Percentiles rank a stretch among this genome's conserved stretches.
These are phyloP conservation scores for Lipomyces kockii DNA, from an alignment of 805 yeast species.

Conservation along the genomic window DNA sequence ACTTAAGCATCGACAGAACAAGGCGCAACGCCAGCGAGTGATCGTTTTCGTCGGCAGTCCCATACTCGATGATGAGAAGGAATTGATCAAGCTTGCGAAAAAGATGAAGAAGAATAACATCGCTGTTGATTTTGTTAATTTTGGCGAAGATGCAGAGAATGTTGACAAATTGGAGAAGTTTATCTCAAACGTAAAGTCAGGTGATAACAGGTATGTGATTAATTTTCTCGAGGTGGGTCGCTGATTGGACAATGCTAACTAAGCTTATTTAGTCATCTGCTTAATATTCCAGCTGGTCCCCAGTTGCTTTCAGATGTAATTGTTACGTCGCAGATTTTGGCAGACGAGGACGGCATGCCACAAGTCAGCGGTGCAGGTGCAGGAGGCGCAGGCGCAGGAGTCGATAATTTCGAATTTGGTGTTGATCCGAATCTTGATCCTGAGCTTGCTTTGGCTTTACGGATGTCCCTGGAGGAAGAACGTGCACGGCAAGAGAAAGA, in stretches of 20 bases:
- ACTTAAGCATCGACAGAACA: constrained; percentile 93
- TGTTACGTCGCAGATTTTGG: constrained; percentile 73
- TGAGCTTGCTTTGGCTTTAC: constrained; percentile 92
- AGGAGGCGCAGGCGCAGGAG: constrained; percentile 50
- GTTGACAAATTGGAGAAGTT: constrained; percentile 80
- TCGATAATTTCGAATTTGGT: constrained; percentile 62
- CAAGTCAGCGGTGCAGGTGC: constrained; percentile 48
- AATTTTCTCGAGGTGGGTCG: background rate
- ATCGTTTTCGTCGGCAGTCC: constrained; percentile 91
- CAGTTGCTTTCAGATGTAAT: constrained; percentile 80
- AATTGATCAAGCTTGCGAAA: constrained; percentile 82
- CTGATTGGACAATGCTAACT: background rate
- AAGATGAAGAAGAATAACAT: constrained; percentile 91
- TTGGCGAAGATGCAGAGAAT: constrained; percentile 85
- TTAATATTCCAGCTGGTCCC: constrained; percentile 88
- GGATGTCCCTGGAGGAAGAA: constrained; percentile 94
- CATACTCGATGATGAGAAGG: constrained; percentile 66
- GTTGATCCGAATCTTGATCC: constrained; percentile 94
- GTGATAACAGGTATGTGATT: constrained; percentile 54
- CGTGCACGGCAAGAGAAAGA: constrained; percentile 83
- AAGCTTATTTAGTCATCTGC: constrained; percentile 60
- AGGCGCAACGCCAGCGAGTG: constrained; percentile 87
- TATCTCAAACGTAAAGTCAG: constrained; percentile 67
- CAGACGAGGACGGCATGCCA: constrained; percentile 59
- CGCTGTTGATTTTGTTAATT: constrained; percentile 86